phyloP scores from a whole-genome alignment of 495 filamentous ascomycete species.

The Hypoxylon rickii region DNA sequence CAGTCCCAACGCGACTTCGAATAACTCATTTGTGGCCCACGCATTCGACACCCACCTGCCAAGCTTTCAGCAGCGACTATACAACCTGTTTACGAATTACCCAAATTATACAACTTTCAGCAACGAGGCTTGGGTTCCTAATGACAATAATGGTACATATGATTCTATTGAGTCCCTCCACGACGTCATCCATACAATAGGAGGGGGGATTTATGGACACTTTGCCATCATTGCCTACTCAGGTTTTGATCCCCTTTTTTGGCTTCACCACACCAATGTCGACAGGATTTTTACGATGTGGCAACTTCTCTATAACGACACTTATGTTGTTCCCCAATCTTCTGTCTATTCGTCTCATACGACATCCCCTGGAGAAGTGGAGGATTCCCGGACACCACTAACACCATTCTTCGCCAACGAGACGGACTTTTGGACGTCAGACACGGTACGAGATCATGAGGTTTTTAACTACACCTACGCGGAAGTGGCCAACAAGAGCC shows the following conservation, averaged over 20 bases:
- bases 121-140: conserved; percentile 57
- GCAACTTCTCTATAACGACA: conserved; percentile 67
- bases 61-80: conserved; percentile 55
- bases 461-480: conserved; percentile 66
- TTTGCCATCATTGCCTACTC: conserved; percentile 69
- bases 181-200: conserved; percentile 65
- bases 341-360: conserved; percentile 58
- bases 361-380: conserved; percentile 44
- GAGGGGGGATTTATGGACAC: conserved; percentile 59
- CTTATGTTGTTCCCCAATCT: conserved; percentile 55
- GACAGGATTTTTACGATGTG: conserved; percentile 74
- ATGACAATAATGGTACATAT: conserved; percentile 39
- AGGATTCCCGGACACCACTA: conserved; percentile 46
- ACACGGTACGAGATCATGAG: conserved; percentile 46
- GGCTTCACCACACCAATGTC: conserved; percentile 67
- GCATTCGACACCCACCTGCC: conserved; percentile 54
- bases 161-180: conserved; percentile 69
- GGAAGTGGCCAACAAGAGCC: conserved; percentile 50
- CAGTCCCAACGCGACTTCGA: conserved; percentile 51
- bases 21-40: conserved; percentile 54
- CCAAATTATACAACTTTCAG: conserved; percentile 62
- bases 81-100: conserved; percentile 63
- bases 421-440: conserved; percentile 55
- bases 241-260: conserved; percentile 77
- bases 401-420: conserved; percentile 54